Conservation (phyloP, 768 basidiomycete species). For the Lactarius sanguifluus region DNA sequence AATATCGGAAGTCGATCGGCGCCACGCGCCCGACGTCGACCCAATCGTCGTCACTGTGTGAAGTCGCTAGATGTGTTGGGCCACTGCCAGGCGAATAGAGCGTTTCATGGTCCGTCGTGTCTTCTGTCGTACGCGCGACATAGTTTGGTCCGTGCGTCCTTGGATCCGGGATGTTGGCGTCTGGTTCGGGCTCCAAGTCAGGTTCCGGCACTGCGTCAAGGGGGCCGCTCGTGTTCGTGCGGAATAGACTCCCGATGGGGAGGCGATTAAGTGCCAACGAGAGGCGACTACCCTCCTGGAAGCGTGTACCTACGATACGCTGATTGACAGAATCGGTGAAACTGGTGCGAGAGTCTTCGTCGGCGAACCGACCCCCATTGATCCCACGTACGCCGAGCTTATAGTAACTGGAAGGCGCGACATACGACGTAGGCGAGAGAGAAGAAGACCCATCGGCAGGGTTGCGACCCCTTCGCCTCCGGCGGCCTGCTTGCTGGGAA, state of each 20-base stretch:
- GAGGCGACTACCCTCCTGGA: slow-evolving; percentile 69
- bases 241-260: slow-evolving; percentile 58
- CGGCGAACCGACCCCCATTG: slow-evolving; percentile 56
- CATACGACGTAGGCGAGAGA: slow-evolving; percentile 73
- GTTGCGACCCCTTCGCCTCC: slow-evolving; percentile 51
- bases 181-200: slow-evolving; percentile 26
- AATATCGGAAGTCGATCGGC: slow-evolving; percentile 39
- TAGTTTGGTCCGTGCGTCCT: slow-evolving; percentile 57
- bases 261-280: slow-evolving; percentile 57
- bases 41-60: slow-evolving; percentile 48
- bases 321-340: slow-evolving; percentile 60
- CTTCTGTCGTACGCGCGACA: slow-evolving; percentile 26
- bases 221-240: slow-evolving; percentile 51
- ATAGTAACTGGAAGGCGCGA: slow-evolving; percentile 79
- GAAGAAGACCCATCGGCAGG: slow-evolving; percentile 67
- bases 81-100: slow-evolving; percentile 33
- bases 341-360: slow-evolving; percentile 43
- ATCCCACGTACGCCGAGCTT: slow-evolving; percentile 65
- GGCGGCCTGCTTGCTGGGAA: slow-evolving; percentile 38
- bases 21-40: slow-evolving; percentile 54
- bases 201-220: slow-evolving; percentile 37
- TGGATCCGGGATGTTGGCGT: slow-evolving; percentile 50
- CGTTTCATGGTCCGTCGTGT: slow-evolving; percentile 21
- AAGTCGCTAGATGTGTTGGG: slow-evolving; percentile 31
- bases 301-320: slow-evolving; percentile 64